phyloP scores from a whole-genome alignment of 202 grass and related monocot genomes.

The Panicum hallii region DNA sequence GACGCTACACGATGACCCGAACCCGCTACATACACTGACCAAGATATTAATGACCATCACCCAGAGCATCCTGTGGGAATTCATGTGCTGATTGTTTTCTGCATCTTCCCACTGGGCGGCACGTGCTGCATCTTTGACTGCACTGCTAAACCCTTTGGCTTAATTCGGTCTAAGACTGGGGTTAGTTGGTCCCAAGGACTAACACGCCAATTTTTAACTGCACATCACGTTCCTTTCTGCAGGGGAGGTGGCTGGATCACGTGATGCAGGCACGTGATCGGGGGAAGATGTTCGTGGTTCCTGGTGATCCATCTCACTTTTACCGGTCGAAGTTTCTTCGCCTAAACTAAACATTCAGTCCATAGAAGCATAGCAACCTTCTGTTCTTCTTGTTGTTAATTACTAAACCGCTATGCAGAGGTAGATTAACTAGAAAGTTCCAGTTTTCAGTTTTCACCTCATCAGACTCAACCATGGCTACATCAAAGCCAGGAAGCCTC shows the following conservation, averaged over 20 bases:
- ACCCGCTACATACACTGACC: not conserved
- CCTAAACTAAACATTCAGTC: not conserved
- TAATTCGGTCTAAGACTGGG: slow-evolving; percentile 38
- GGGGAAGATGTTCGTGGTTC: not conserved
- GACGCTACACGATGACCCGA: not conserved
- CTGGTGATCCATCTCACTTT: not conserved
- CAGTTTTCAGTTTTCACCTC: not conserved
- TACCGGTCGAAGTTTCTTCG: slow-evolving; percentile 41
- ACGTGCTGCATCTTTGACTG: slow-evolving; percentile 67
- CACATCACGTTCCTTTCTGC: slow-evolving; percentile 33
- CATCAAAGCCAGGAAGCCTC: not conserved
- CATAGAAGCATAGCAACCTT: not conserved
- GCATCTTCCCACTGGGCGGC: slow-evolving; percentile 33
- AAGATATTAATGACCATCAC: slow-evolving; percentile 12
- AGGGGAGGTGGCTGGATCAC: slow-evolving; percentile 34
- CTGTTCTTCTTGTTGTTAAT: not conserved
- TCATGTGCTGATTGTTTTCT: slow-evolving; percentile 49
- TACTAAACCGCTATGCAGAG: not conserved
- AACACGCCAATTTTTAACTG: not conserved
- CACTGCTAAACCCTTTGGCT: slow-evolving; percentile 36
- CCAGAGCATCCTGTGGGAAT: slow-evolving; percentile 26
- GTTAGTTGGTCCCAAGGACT: slow-evolving; percentile 36
- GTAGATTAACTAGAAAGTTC: not conserved
- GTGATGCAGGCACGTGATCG: slow-evolving; percentile 47
- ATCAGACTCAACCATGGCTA: not conserved